Conservation (phyloP, 169 alveolate species). For the Plasmodium malariae region DNA sequence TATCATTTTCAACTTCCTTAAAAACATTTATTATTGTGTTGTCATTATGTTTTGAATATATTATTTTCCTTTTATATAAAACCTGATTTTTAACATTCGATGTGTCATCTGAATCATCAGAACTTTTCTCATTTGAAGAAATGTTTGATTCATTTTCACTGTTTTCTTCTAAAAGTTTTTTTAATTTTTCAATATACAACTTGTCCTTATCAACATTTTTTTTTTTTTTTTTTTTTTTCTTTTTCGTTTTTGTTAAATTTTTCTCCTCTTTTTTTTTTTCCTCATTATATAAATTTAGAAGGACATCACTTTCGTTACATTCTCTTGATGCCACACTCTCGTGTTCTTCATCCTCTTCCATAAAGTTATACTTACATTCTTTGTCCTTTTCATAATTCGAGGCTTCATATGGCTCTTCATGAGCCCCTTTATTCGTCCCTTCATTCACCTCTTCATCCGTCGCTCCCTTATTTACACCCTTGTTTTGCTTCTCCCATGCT, state of each 20-base stretch:
- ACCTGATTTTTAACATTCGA: slow-evolving; percentile 34
- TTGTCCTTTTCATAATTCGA: slow-evolving; percentile 4
- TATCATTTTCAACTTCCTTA: slow-evolving; percentile 54
- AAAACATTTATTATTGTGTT: slow-evolving; percentile 23
- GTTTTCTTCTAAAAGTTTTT: slow-evolving; percentile 59
- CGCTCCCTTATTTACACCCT: background rate
- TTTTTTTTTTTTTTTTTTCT: slow-evolving; percentile 43
- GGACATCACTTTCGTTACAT: slow-evolving; percentile 48
- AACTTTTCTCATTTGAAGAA: slow-evolving; percentile 39
- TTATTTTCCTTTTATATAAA: slow-evolving; percentile 65
- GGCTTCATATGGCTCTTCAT: background rate
- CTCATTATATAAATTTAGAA: slow-evolving; percentile 58
- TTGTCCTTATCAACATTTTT: slow-evolving; percentile 57
- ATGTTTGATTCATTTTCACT: slow-evolving; percentile 41
- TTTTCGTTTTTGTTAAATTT: background rate
- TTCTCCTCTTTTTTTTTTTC: slow-evolving; percentile 38
- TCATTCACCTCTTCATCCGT: background rate
- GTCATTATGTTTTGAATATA: slow-evolving; percentile 19
- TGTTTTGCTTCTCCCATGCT: background rate
- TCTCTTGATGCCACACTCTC: slow-evolving; percentile 27
- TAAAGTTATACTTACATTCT: background rate
- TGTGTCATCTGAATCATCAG: slow-evolving; percentile 15
- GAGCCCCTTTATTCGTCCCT: background rate
- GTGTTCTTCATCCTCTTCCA: background rate
- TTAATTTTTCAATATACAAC: slow-evolving; percentile 59